Conservation (phyloP, 2,329 filamentous ascomycete genomes). For the Pyrenophora tritici-repentis region DNA sequence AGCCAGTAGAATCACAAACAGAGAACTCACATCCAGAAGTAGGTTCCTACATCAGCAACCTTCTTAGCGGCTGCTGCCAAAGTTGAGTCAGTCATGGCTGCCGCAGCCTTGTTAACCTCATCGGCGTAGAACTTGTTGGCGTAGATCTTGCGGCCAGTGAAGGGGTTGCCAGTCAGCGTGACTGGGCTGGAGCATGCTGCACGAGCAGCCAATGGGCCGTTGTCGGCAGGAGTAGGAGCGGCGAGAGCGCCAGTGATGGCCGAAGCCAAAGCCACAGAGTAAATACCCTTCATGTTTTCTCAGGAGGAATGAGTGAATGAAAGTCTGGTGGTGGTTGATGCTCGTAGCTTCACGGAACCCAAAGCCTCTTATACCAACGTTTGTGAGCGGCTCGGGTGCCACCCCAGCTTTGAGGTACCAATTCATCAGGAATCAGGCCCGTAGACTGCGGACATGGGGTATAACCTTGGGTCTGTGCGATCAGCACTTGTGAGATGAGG, state of each 20-base stretch:
- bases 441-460: constrained; percentile 36
- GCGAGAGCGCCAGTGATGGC: constrained; percentile 44
- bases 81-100: constrained; percentile 60
- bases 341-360: constrained; percentile 13
- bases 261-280: constrained; percentile 41
- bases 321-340: constrained; percentile 28
- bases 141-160: constrained; percentile 56
- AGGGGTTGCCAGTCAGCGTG: constrained; percentile 58
- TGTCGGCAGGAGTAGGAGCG: constrained; percentile 37
- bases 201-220: constrained; percentile 43
- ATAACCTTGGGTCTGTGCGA: constrained; percentile 36
- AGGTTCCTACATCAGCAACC: constrained; percentile 58
- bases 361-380: constrained; percentile 40
- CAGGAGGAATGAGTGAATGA: constrained; percentile 19
- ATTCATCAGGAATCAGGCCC: constrained; percentile 46
- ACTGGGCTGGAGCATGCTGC: constrained; percentile 43
- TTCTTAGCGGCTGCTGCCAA: constrained; percentile 56
- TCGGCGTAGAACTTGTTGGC: constrained; percentile 60
- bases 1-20: too few species aligned
- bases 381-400: constrained; percentile 5
- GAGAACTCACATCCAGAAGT: constrained; percentile 57
- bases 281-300: constrained; percentile 41
- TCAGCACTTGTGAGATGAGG: constrained; percentile 34
- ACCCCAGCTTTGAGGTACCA: constrained; percentile 12
- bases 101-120: constrained; percentile 60